Base-by-base conservation (phyloP, 2,329 filamentous ascomycete species). In the Colletotrichum cuscutae region DNA sequence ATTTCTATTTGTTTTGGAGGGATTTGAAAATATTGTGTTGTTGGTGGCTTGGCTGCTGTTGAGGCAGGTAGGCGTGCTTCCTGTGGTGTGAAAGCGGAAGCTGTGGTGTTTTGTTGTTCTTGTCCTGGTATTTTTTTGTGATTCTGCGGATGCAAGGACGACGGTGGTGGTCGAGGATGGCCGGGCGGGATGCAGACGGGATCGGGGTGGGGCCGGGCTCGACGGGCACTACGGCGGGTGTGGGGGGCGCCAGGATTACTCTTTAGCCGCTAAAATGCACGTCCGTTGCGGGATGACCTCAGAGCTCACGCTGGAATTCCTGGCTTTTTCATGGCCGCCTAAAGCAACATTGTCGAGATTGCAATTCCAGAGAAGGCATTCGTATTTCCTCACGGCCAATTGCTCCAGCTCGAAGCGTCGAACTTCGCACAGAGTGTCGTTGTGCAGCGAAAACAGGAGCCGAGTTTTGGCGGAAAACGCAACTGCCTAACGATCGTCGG, bases 261-360 rank as follows among this genome's bases (percentile, higher is more conserved):
- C 49, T 9, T 19, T 61, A 53, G 42, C 13, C 24, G 37, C 37
- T 42, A 52, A 66, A 60, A 26, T 35, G 53, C 59, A 64, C 56
- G 68, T 66, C 64, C 64, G 62, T 19, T 7, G 42, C 54, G 24
- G 68, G 42, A 71, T 67, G 62, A 67, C 62, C 62, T 65, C 62
- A 65, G 49, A 65, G 59, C 49, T 56, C 26, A 52, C 46, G 52
- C 12, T n/a, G 35, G 42, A 22, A 28, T 42, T 52, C 49, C 19
- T 28, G 13, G 42, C 49, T 19, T 15, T 30, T n/a, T 30, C 32
- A 28, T 56, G 22, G 15, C n/a, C n/a, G 30, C 32, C 42, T 42
- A 24, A 22, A 30, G 11, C 22, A 42, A 19, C 37, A 42, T 24
- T 37, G 8, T 49, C 42, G 42, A 49, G 3, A 22, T n/a, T 49